Conservation (phyloP, 768 basidiomycete species). For the Kwoniella sp. region DNA sequence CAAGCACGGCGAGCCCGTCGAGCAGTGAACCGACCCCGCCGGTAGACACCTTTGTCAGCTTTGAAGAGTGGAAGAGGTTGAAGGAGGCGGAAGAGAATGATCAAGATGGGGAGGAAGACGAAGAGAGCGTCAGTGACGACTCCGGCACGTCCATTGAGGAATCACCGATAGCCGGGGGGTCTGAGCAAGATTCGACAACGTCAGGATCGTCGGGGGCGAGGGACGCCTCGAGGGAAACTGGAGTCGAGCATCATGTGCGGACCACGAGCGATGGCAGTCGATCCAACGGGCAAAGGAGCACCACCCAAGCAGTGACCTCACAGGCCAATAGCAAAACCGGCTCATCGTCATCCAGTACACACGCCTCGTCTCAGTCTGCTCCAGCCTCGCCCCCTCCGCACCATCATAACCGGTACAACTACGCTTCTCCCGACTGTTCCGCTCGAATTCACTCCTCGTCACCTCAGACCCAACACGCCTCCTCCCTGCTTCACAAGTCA, state of each 20-base stretch:
- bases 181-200: too few species aligned
- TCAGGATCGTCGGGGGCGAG: too few species aligned
- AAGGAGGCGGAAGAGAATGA: conserved; percentile 32
- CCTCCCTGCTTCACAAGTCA: conserved; percentile 78
- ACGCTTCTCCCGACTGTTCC: conserved; percentile 86
- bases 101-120: conserved; percentile 9
- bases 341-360: not conserved
- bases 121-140: too few species aligned
- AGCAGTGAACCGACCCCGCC: conserved; percentile 6
- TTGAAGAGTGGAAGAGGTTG: conserved; percentile 44
- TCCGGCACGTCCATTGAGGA: too few species aligned
- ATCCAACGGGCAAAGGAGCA: too few species aligned
- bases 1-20: too few species aligned
- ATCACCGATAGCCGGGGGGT: too few species aligned
- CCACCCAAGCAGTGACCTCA: too few species aligned
- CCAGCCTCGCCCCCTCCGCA: conserved; percentile 6
- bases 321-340: not conserved
- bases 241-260: too few species aligned
- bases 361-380: not conserved
- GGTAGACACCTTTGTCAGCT: conserved; percentile 26
- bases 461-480: conserved; percentile 71
- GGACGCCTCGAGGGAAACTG: too few species aligned
- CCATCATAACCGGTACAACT: conserved; percentile 72
- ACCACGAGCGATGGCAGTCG: too few species aligned
- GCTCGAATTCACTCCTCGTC: conserved; percentile 85